Evolutionary conservation across 129 eudicot genomes (phyloP).

Genomic region (Saposhnikovia divaricata): DNA sequence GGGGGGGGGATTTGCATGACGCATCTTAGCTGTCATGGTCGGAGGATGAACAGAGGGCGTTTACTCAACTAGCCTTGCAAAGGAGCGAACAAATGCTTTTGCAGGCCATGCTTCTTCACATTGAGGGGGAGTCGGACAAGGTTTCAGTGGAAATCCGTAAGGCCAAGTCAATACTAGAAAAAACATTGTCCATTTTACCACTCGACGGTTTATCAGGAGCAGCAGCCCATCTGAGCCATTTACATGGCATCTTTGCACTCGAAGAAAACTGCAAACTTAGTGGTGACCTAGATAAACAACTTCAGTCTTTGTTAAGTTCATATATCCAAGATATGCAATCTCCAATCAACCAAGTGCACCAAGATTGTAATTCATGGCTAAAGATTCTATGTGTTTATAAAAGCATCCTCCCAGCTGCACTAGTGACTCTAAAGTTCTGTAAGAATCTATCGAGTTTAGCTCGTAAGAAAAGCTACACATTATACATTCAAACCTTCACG

Average conservation of each 20-base stretch:
- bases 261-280: constrained; percentile 59
- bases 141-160: constrained; percentile 60
- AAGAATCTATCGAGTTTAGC: constrained; percentile 63
- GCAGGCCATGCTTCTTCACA: constrained; percentile 81
- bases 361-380: constrained; percentile 85
- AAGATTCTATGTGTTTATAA: constrained; percentile 71
- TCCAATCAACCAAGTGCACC: constrained; percentile 45
- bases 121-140: constrained; percentile 65
- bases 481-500: too few relatives aligned
- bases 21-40: too few relatives aligned
- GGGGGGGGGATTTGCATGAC: too few relatives aligned
- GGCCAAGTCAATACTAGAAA: constrained; percentile 76
- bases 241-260: constrained; percentile 69
- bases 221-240: constrained; percentile 67
- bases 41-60: too few relatives aligned
- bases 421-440: constrained; percentile 66
- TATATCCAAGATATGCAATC: constrained; percentile 39
- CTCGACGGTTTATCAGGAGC: constrained; percentile 83
- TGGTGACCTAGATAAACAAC: constrained; percentile 35
- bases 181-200: constrained; percentile 62
- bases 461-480: constrained; percentile 77
- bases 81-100: constrained; percentile 98
- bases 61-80: constrained; percentile 79
- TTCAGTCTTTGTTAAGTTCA: constrained; percentile 43
- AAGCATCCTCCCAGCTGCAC: constrained; percentile 47